A percentile compares a stretch with the other conserved stretches of the same genome.
These are phyloP conservation scores for Sporothrix pallida DNA, from an alignment of 2,329 filamentous ascomycete species.

Conservation along the genomic window DNA sequence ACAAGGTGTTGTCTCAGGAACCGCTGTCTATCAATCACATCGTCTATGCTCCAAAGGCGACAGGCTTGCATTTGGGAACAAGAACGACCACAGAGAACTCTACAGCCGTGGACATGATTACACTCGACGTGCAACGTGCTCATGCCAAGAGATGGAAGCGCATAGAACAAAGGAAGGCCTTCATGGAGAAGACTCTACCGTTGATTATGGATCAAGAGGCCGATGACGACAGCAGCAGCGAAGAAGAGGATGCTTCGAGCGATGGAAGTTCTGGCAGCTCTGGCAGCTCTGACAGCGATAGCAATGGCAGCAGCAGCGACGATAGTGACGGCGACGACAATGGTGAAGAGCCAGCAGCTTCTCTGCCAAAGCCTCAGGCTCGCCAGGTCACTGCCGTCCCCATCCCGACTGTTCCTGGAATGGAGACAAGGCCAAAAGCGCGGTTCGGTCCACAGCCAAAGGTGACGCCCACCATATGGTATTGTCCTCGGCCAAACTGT, in stretches of 20 bases:
- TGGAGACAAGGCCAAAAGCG: background rate
- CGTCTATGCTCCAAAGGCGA: background rate
- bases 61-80: background rate
- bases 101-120: background rate
- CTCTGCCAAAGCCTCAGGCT: too few relatives aligned
- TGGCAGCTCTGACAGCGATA: background rate
- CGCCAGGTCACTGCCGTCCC: background rate
- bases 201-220: background rate
- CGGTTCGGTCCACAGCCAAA: background rate
- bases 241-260: background rate
- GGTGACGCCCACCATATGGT: slow-evolving; percentile 15
- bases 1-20: background rate
- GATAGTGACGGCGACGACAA: background rate
- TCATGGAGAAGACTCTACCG: background rate
- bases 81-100: slow-evolving; percentile 17
- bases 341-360: background rate
- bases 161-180: background rate
- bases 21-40: background rate
- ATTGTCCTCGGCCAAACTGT: slow-evolving; percentile 46
- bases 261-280: too few relatives aligned
- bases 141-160: background rate
- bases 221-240: background rate
- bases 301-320: background rate
- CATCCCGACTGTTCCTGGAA: background rate
- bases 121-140: background rate